A percentile compares a stretch with the other conserved stretches of the same genome.
Evolutionary conservation across 2,329 filamentous ascomycete genomes (phyloP).

Genomic region (Arthrobotrys sinensis): DNA sequence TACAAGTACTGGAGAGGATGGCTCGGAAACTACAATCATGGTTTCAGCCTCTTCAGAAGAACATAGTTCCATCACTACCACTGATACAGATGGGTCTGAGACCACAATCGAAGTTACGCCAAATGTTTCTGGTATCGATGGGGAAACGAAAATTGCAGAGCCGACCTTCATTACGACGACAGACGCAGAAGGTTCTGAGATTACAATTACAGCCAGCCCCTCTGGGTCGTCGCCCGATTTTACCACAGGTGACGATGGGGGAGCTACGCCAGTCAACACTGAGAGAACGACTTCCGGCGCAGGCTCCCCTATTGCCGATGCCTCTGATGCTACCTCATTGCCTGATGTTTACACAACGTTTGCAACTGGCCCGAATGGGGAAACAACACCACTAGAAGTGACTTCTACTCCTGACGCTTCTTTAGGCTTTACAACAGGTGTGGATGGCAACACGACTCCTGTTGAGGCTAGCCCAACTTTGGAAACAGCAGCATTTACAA

Average conservation of each 20-base stretch:
- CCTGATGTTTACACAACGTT: too few species aligned
- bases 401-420: background rate
- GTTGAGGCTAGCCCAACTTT: background rate
- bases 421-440: background rate
- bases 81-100: background rate
- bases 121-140: background rate
- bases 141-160: background rate
- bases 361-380: too few species aligned
- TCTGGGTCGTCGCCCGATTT: background rate
- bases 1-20: constrained; percentile 1
- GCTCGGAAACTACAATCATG: background rate
- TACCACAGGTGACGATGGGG: background rate
- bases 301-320: too few species aligned
- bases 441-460: background rate
- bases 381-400: background rate
- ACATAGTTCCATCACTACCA: background rate
- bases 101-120: background rate
- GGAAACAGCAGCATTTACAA: background rate
- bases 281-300: background rate
- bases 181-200: background rate
- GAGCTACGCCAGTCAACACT: background rate
- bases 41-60: background rate
- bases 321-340: background rate
- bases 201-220: background rate
- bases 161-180: background rate